These are phyloP conservation scores for Euphorbia schlechtendalii DNA, from an alignment of 441 rosid genomes.

Conservation along the genomic window DNA sequence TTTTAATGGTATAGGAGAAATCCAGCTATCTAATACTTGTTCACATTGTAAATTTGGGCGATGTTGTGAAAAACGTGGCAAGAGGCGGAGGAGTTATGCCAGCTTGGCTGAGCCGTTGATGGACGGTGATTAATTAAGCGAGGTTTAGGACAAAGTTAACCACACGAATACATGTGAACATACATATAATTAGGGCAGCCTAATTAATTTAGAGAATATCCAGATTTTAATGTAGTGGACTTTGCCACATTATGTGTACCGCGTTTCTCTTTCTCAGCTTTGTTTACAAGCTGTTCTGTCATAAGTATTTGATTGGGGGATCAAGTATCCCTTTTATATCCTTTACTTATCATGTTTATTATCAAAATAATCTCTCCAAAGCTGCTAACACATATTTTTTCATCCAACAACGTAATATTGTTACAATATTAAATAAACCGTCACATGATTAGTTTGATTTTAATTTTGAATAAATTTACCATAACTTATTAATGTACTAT, in stretches of 20 bases:
- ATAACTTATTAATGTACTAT: too few species aligned
- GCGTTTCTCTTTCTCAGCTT: slow-evolving; percentile 4
- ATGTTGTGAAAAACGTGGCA: slow-evolving; percentile 26
- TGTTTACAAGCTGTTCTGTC: not conserved
- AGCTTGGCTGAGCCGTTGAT: slow-evolving; percentile 26
- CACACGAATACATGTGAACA: slow-evolving; percentile 38
- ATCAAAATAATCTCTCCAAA: too few species aligned
- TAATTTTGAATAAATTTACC: too few species aligned
- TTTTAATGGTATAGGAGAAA: not conserved
- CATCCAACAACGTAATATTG: too few species aligned
- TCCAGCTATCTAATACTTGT: too few species aligned
- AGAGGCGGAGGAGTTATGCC: slow-evolving; percentile 3
- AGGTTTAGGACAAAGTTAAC: slow-evolving; percentile 16
- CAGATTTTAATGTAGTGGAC: slow-evolving; percentile 5
- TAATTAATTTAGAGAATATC: slow-evolving; percentile 14
- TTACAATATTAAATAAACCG: too few species aligned
- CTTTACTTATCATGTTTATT: not conserved
- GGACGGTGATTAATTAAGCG: slow-evolving; percentile 25
- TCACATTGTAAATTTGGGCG: not conserved
- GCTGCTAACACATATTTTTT: too few species aligned
- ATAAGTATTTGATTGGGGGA: not conserved
- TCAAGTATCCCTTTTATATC: not conserved
- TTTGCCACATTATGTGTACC: slow-evolving; percentile 31
- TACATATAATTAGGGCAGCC: slow-evolving; percentile 34
- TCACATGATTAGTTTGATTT: too few species aligned